Evolutionary conservation across 768 basidiomycete genomes (phyloP), one percentile per base, ranked within the genome.

Genomic region (Pholiota molesta): DNA sequence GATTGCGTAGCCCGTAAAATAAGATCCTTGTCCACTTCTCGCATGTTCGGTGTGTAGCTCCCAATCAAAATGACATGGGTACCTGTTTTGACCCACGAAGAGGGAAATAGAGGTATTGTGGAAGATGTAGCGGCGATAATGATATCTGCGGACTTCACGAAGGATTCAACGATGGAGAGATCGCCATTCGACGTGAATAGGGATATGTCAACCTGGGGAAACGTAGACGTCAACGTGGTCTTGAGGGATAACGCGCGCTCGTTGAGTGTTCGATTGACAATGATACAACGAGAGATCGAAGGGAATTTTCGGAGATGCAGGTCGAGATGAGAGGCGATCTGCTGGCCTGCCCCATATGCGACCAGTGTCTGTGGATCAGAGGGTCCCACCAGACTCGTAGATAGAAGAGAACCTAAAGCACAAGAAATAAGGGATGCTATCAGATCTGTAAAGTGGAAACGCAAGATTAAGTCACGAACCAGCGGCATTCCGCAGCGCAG

Each of bases 121-220:
- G 92, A 87, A 0, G 92, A 83, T 0, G 94, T 96, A 0, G 91
- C 91, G 64, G 91, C 85, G 58, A 96, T 86, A 56, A 94, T 83
- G 57, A 92, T 73, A 29, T 85, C 82, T 1, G 84, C 83, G 1
- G 60, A 14, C 6, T 68, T 67, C 0, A 94, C 68, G 0, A 74
- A 72, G 4, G 67, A 59, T 44, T 73, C 66, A 10, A 80, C 65
- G n/a, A 49, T 47, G 33, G 56, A 31, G n/a, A 21, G 39, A 17
- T 61, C 33, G 28, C 26, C 47, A 49, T 49, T 37, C 19, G 64
- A 65, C 23, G 69, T 44, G 44, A 76, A 56, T 14, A 68, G 59
- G 1, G 53, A 57, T 35, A 78, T 71, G 0, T 53, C 23, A 2
- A 78, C 71, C 9, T 2, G 56, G 21, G 2, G 72, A 66, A 60